Base-by-base conservation (phyloP, 352 stramenopile species). In the Plasmopara viticola region DNA sequence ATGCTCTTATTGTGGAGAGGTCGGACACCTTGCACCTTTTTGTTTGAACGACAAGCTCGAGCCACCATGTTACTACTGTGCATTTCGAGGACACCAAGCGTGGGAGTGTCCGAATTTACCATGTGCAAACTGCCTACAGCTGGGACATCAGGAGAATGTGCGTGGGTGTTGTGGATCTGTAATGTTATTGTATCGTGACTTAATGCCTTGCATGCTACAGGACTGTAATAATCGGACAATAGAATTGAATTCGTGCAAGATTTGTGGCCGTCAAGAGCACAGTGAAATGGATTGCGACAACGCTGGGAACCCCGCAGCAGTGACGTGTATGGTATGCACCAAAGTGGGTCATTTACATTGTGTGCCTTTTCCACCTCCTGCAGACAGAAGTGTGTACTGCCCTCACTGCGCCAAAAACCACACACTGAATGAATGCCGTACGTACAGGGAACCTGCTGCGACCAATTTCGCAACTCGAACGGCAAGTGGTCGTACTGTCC, bases 1-100 rank as follows among this genome's bases (percentile, higher is more conserved):
- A 60, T 93, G 82, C 60, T 93, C 78, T 61, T 87, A 90, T 56
- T 93, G 82, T 51, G 79, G 78, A 25, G 63, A 93, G 48, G 72
- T 90, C 9, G 82, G 82, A 10, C 82, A 93, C 60, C 81, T 88
- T 63, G 74, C 79, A 28, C 75, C 50, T n/a, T 56, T 86, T 39
- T 93, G 82, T 62, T 72, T 79, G 48, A 93, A 93, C 56, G 68
- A 86, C 56, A 64, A 82, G 57, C 51, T 88, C 29, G 64, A 83
- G 38, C 74, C 66, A 39, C 82, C 82, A 4, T 93, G 82, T 56
- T 87, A 90, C 63, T 88, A 89, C 54, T 93, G 82, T 53, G 82
- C 70, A 5, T 51, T 88, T 49, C 78, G 78, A 15, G 79, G 80
- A 12, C 82, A 93, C 58, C 78, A 75, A 56, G 64, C 82, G 2